Percentiles rank a stretch among this genome's conserved stretches.
phyloP scores from a whole-genome alignment of 1,284 basidiomycete genomes.

The Fistulina hepatica region DNA sequence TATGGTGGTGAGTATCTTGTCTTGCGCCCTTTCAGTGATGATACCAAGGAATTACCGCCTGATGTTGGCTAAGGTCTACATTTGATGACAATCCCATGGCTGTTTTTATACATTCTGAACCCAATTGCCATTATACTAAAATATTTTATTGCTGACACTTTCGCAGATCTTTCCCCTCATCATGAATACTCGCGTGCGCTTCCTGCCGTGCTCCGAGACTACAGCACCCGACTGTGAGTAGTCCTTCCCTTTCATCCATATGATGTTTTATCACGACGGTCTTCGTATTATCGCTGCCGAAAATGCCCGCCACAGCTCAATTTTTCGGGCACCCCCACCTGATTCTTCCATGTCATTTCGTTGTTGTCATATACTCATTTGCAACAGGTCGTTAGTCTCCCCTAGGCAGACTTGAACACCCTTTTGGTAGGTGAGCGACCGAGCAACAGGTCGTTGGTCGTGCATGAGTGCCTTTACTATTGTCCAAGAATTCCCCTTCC shows the following conservation, averaged over 20 bases:
- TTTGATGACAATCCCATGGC: slow-evolving; percentile 67
- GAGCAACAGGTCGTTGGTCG: neutral
- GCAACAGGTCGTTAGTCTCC: neutral
- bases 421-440: neutral
- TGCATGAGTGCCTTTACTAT: neutral
- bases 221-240: slow-evolving; percentile 16
- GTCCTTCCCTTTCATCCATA: slow-evolving; percentile 14
- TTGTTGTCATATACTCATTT: neutral
- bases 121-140: neutral
- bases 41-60: slow-evolving; percentile 72
- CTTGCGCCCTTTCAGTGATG: slow-evolving; percentile 31
- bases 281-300: slow-evolving; percentile 73
- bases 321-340: slow-evolving; percentile 64
- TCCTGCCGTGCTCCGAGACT: neutral
- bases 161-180: neutral
- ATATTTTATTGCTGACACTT: neutral
- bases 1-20: slow-evolving; percentile 25
- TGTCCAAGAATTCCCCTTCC: neutral
- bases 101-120: slow-evolving; percentile 43
- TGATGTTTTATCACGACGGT: slow-evolving; percentile 75
- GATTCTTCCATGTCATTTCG: slow-evolving; percentile 27
- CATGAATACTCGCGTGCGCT: neutral
- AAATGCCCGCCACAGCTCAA: slow-evolving; percentile 84
- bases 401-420: neutral
- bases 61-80: slow-evolving; percentile 32